Conservation (phyloP, 2,329 filamentous ascomycete genomes). For the Ophiostoma triangulosporum region DNA sequence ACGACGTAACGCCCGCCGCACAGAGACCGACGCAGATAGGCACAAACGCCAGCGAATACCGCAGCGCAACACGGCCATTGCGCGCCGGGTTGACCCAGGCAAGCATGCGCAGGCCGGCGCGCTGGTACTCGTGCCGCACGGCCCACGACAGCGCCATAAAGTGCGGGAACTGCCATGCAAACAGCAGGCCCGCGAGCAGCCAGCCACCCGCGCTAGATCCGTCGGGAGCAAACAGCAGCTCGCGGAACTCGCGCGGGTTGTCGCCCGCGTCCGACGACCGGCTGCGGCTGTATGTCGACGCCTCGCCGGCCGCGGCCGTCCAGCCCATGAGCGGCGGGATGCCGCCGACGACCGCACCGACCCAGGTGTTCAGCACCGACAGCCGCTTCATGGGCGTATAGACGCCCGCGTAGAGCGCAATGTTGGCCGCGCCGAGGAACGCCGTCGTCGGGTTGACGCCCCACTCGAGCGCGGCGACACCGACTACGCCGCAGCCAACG, state of each 20-base stretch:
- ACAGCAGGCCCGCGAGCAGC: conserved; percentile 72
- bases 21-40: conserved; percentile 75
- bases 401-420: conserved; percentile 74
- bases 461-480: conserved; percentile 63
- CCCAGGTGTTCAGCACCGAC: conserved; percentile 83
- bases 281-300: neutral
- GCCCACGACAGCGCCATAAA: conserved; percentile 89
- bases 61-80: conserved; percentile 74
- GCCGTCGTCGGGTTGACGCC: conserved; percentile 93
- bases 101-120: conserved; percentile 57
- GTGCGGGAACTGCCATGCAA: conserved; percentile 96
- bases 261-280: conserved; percentile 28
- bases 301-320: conserved; percentile 82
- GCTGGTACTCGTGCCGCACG: conserved; percentile 80
- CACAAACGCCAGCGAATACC: conserved; percentile 76
- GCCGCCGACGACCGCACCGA: conserved; percentile 80
- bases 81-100: conserved; percentile 75
- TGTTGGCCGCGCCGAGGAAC: conserved; percentile 71
- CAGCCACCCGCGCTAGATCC: conserved; percentile 64
- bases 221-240: conserved; percentile 55
- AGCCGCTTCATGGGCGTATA: conserved; percentile 91
- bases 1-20: conserved; percentile 68
- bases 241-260: conserved; percentile 42
- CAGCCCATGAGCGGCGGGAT: conserved; percentile 97
- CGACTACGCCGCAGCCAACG: conserved; percentile 52